Evolutionary conservation across 1,284 basidiomycete species (phyloP).

Genomic region (Apiotrichum laibachii): DNA sequence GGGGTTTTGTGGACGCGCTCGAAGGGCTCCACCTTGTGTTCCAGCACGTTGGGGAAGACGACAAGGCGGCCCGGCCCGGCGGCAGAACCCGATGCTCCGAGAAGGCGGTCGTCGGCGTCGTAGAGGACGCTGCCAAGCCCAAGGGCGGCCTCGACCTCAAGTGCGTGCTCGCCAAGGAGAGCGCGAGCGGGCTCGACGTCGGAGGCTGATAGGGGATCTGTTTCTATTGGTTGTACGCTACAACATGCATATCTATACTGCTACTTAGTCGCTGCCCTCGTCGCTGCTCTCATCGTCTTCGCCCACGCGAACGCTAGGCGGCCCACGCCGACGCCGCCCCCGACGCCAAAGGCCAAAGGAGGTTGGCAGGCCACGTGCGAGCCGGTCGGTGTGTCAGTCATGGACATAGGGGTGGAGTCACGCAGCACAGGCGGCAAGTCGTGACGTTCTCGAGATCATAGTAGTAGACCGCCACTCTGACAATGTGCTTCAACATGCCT

Average conservation of each 20-base stretch:
- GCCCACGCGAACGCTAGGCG: slow-evolving; percentile 28
- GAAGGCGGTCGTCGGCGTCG: slow-evolving; percentile 31
- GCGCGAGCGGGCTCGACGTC: slow-evolving; percentile 6
- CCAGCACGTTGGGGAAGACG: too few species aligned
- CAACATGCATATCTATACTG: slow-evolving; percentile 6
- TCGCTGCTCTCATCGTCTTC: slow-evolving; percentile 29
- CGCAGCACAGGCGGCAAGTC: too few species aligned
- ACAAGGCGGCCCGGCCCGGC: too few species aligned
- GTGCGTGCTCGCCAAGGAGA: slow-evolving; percentile 17
- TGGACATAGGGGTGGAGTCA: not conserved
- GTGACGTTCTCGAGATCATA: too few species aligned
- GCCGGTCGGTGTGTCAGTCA: slow-evolving; percentile 1
- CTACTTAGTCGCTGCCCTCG: slow-evolving; percentile 31
- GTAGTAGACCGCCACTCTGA: too few species aligned
- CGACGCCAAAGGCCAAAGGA: slow-evolving; percentile 25
- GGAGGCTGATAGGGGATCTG: slow-evolving; percentile 10
- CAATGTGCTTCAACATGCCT: too few species aligned
- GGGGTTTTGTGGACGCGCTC: too few species aligned
- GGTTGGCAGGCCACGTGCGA: slow-evolving; percentile 1
- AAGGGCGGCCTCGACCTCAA: slow-evolving; percentile 28
- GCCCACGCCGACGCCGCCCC: slow-evolving; percentile 42
- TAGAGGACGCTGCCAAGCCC: slow-evolving; percentile 22
- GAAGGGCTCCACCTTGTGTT: too few species aligned
- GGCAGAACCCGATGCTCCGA: slow-evolving; percentile 17
- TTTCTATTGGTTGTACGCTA: slow-evolving; percentile 2